Percentiles rank a stretch among this genome's conserved stretches.
Conservation (phyloP, 2,329 filamentous ascomycete species). For the Fonsecaea pedrosoi region DNA sequence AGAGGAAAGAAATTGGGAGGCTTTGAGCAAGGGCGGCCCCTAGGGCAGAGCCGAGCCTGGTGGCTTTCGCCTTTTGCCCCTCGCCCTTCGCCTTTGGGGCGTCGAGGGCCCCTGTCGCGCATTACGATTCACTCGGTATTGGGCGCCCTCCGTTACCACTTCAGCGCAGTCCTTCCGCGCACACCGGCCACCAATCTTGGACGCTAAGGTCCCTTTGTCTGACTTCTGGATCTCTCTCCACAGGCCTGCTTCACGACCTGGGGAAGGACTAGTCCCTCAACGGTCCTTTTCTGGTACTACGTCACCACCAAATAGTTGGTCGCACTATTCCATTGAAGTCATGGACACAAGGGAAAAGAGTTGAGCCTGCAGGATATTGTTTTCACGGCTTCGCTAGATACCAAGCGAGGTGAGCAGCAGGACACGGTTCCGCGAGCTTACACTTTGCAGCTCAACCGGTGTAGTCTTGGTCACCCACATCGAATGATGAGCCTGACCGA, state of each 20-base stretch:
- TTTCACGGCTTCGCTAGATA: background rate
- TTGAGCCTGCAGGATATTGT: background rate
- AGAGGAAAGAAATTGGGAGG: background rate
- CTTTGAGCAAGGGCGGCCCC: slow-evolving; percentile 17
- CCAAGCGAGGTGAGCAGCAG: slow-evolving; percentile 1
- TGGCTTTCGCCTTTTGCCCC: slow-evolving; percentile 5
- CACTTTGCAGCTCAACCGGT: slow-evolving; percentile 15
- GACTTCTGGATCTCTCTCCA: slow-evolving; percentile 3
- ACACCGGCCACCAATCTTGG: slow-evolving; percentile 4
- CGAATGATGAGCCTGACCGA: slow-evolving; percentile 4
- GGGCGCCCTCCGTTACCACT: background rate
- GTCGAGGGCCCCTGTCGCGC: background rate
- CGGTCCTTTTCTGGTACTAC: background rate
- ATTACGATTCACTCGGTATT: slow-evolving; percentile 2
- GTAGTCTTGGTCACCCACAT: slow-evolving; percentile 6
- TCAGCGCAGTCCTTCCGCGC: background rate
- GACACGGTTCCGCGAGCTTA: slow-evolving; percentile 4
- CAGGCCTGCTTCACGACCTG: slow-evolving; percentile 5
- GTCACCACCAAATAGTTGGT: background rate
- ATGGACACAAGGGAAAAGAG: background rate
- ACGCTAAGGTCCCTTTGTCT: background rate
- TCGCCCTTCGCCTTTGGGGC: background rate
- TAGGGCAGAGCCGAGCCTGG: slow-evolving; percentile 25
- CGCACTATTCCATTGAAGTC: background rate
- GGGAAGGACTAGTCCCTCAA: slow-evolving; percentile 2